These are phyloP conservation scores for Xylaria curta DNA, from an alignment of 495 filamentous ascomycete genomes.

Conservation along the genomic window DNA sequence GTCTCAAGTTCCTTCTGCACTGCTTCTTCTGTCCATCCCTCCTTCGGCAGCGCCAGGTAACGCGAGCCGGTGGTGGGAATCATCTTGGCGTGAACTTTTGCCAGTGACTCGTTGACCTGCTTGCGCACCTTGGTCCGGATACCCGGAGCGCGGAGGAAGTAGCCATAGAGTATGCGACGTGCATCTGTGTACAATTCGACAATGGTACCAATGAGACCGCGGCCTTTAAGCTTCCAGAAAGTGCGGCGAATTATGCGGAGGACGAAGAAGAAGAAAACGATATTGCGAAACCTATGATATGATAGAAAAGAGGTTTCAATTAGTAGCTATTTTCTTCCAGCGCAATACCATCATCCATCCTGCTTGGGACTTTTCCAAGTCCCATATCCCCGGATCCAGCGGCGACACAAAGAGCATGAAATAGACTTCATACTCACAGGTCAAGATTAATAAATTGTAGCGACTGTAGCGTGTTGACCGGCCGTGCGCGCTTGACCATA, in stretches of 20 bases:
- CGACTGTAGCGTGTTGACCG: conserved; percentile 63
- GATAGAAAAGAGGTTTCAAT: neutral
- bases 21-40: conserved; percentile 83
- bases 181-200: conserved; percentile 71
- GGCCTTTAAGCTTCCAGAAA: conserved; percentile 83
- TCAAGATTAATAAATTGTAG: conserved; percentile 70
- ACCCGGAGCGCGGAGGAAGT: conserved; percentile 85
- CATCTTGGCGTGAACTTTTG: conserved; percentile 81
- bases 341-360: neutral
- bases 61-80: conserved; percentile 75
- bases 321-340: neutral
- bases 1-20: conserved; percentile 80
- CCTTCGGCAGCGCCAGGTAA: conserved; percentile 79
- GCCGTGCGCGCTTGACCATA: conserved; percentile 55
- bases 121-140: conserved; percentile 81
- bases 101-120: conserved; percentile 75
- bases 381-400: neutral
- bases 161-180: conserved; percentile 76
- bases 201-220: conserved; percentile 81
- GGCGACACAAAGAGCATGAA: neutral
- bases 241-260: conserved; percentile 83
- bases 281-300: conserved; percentile 72
- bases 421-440: conserved; percentile 64
- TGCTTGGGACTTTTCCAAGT: neutral
- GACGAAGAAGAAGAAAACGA: conserved; percentile 89